phyloP scores from a whole-genome alignment of 306 rosid species.

The Crotalaria pallida region DNA sequence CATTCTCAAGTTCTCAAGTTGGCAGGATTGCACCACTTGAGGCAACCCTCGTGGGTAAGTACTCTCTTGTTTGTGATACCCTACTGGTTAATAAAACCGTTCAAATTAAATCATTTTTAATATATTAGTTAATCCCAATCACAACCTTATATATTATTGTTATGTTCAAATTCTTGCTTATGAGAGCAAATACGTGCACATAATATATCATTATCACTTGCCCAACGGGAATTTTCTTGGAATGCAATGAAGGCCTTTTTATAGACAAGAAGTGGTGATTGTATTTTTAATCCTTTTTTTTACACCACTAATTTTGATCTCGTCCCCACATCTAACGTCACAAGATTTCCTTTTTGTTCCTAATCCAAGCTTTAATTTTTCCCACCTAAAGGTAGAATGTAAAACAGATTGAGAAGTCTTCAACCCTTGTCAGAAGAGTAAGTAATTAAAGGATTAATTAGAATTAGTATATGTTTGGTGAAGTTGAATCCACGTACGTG shows the following conservation, averaged over 20 bases:
- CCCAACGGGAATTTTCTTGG: conserved; percentile 1
- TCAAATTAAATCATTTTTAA: too few relatives aligned
- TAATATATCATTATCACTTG: background rate
- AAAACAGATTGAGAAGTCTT: background rate
- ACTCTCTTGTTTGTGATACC: too few relatives aligned
- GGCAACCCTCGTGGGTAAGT: too few relatives aligned
- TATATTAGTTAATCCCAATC: too few relatives aligned
- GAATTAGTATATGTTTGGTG: background rate
- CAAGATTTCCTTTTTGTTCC: background rate
- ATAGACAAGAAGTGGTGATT: conserved; percentile 13
- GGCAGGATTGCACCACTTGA: too few relatives aligned
- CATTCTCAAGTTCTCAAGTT: too few relatives aligned
- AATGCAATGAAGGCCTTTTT: background rate
- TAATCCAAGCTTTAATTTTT: background rate
- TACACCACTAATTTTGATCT: background rate
- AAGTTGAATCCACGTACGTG: background rate
- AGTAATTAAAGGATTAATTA: background rate
- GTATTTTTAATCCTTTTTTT: background rate
- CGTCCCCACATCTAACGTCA: background rate
- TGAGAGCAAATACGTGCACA: too few relatives aligned
- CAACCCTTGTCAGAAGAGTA: background rate
- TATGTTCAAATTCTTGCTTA: too few relatives aligned
- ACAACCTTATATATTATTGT: too few relatives aligned
- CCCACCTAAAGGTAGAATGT: conserved; percentile 1
- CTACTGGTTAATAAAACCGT: too few relatives aligned